A percentile compares a stretch with the other conserved stretches of the same genome.
Evolutionary conservation across 2,329 filamentous ascomycete genomes (phyloP).

Genomic region (Pseudogymnoascus sp.): DNA sequence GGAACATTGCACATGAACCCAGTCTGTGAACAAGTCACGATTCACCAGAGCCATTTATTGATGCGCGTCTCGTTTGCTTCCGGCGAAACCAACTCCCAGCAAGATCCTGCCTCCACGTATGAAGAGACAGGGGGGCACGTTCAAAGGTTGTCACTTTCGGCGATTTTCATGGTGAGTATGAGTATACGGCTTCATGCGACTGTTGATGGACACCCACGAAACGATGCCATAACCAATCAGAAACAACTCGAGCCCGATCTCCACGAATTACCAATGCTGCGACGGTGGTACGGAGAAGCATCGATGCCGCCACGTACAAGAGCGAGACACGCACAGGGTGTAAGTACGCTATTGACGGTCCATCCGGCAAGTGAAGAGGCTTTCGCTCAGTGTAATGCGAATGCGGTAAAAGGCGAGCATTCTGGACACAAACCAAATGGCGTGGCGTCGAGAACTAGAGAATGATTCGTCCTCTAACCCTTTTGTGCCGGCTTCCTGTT

Average conservation of each 20-base stretch:
- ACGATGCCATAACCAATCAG: slow-evolving; percentile 5
- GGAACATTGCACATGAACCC: slow-evolving; percentile 6
- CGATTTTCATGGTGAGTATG: neutral
- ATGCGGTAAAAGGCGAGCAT: neutral
- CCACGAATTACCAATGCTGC: neutral
- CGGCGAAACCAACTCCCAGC: neutral
- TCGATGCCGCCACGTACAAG: neutral
- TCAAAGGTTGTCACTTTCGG: neutral
- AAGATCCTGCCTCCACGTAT: slow-evolving; percentile 1
- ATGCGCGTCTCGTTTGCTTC: slow-evolving; percentile 7
- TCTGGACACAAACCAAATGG: neutral
- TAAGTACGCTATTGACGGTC: neutral
- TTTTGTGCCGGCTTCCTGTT: neutral
- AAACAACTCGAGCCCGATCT: neutral
- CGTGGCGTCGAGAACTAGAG: neutral
- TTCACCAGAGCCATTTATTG: slow-evolving; percentile 5
- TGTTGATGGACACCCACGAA: neutral
- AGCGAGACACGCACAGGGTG: neutral
- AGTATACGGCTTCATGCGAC: neutral
- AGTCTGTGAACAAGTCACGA: slow-evolving; percentile 4
- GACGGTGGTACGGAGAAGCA: neutral
- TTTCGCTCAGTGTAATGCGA: neutral
- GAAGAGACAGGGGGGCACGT: neutral
- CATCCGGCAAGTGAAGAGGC: neutral
- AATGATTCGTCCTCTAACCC: neutral